These are phyloP conservation scores for Trichoderma atroviride DNA, from an alignment of 2,329 filamentous ascomycete genomes.

Conservation along the genomic window DNA sequence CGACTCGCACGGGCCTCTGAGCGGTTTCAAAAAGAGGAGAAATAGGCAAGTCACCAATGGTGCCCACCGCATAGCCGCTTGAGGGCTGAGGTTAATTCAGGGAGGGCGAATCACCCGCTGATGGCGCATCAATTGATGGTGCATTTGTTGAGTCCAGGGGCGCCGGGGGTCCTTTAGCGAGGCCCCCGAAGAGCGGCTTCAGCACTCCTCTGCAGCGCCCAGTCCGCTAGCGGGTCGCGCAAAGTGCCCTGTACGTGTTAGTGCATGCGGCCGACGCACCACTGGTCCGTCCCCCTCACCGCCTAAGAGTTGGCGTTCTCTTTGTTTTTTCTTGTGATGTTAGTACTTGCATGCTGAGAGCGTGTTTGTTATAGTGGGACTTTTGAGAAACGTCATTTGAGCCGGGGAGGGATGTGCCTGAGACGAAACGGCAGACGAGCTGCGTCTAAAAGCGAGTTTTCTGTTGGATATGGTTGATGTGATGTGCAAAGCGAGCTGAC, in stretches of 20 bases:
- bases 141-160: slow-evolving; percentile 20
- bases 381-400: background rate
- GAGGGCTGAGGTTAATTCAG: slow-evolving; percentile 15
- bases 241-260: background rate
- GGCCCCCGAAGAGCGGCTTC: slow-evolving; percentile 6
- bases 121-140: background rate
- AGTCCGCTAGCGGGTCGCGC: slow-evolving; percentile 12
- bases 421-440: background rate
- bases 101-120: slow-evolving; percentile 3
- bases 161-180: slow-evolving; percentile 2
- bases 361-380: background rate
- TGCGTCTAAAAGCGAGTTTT: background rate
- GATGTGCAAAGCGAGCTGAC: background rate
- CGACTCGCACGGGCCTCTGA: background rate
- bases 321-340: background rate
- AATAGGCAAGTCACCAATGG: slow-evolving; percentile 3
- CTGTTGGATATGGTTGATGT: background rate
- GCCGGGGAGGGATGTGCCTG: background rate
- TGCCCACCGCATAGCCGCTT: background rate
- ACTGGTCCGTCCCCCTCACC: background rate
- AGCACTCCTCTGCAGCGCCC: slow-evolving; percentile 6
- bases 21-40: slow-evolving; percentile 14
- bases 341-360: background rate
- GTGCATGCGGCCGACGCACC: background rate
- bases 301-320: background rate